A percentile compares a stretch with the other conserved stretches of the same genome.
Evolutionary conservation across 2,329 filamentous ascomycete species (phyloP).

Genomic region (Ascochyta pisi): DNA sequence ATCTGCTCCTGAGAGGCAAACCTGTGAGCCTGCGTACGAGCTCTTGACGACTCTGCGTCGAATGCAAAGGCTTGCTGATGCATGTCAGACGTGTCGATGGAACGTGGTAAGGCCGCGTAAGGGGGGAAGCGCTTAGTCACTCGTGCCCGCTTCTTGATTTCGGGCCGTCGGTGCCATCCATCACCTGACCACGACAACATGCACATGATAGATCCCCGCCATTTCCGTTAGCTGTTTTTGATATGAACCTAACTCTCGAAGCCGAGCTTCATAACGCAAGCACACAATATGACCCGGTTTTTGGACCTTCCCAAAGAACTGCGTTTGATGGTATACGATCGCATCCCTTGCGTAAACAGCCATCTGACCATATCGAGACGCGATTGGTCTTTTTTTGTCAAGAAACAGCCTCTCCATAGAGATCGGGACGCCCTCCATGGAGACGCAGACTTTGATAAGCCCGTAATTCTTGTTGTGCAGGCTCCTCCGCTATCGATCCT

Average conservation of each 20-base stretch:
- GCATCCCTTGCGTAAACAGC: slow-evolving; percentile 12
- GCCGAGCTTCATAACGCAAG: background rate
- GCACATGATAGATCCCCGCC: slow-evolving; percentile 6
- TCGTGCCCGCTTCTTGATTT: slow-evolving; percentile 4
- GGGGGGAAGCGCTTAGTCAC: slow-evolving; percentile 12
- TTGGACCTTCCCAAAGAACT: slow-evolving; percentile 21
- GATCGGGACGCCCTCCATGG: slow-evolving; percentile 4
- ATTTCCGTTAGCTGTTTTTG: background rate
- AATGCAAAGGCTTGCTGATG: background rate
- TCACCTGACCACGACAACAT: slow-evolving; percentile 11
- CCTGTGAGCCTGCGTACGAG: background rate
- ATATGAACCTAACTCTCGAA: background rate
- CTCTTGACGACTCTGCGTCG: background rate
- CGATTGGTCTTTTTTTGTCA: slow-evolving; percentile 15
- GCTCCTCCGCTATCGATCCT: slow-evolving; percentile 6
- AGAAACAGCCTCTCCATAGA: slow-evolving; percentile 14
- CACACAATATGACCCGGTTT: background rate
- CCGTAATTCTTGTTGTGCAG: slow-evolving; percentile 3
- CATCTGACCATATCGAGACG: slow-evolving; percentile 9
- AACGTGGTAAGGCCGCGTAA: slow-evolving; percentile 2
- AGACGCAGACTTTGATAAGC: slow-evolving; percentile 9
- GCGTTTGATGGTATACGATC: slow-evolving; percentile 19
- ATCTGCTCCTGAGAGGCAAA: too few relatives aligned
- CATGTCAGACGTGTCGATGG: slow-evolving; percentile 3
- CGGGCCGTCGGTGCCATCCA: slow-evolving; percentile 9